Percentiles rank a stretch among this genome's conserved stretches.
phyloP scores from a whole-genome alignment of 257 asterid genomes.

The Knoxia roxburghii region DNA sequence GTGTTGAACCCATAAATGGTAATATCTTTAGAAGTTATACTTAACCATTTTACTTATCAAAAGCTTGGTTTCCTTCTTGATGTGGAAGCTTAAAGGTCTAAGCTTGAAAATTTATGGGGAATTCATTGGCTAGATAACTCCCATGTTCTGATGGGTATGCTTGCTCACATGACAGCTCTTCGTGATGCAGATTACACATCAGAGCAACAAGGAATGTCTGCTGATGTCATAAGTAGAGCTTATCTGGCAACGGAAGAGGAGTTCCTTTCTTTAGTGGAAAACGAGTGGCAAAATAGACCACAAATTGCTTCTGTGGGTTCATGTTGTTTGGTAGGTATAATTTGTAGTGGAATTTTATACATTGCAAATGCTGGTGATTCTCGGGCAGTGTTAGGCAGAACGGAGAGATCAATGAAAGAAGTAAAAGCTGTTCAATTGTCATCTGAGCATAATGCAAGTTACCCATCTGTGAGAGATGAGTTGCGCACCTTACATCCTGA shows the following conservation, averaged over 20 bases:
- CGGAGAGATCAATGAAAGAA: slow-evolving; percentile 59
- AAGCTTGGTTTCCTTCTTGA: not conserved
- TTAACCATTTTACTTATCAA: not conserved
- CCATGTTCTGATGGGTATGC: slow-evolving; percentile 22
- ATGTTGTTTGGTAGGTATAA: slow-evolving; percentile 50
- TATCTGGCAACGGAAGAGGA: slow-evolving; percentile 27
- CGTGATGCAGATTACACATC: slow-evolving; percentile 19
- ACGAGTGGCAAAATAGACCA: slow-evolving; percentile 21
- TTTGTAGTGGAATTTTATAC: slow-evolving; percentile 61
- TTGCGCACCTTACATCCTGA: slow-evolving; percentile 67
- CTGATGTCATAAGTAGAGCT: slow-evolving; percentile 24
- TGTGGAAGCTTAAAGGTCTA: not conserved
- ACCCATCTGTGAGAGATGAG: slow-evolving; percentile 71
- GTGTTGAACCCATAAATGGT: not conserved
- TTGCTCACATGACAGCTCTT: slow-evolving; percentile 33
- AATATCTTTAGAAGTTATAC: not conserved
- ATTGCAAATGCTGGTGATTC: slow-evolving; percentile 84
- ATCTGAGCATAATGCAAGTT: slow-evolving; percentile 70
- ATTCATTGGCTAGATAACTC: not conserved
- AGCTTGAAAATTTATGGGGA: too few species aligned
- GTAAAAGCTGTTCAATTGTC: slow-evolving; percentile 70
- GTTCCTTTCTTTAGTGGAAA: slow-evolving; percentile 22
- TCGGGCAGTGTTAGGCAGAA: slow-evolving; percentile 76
- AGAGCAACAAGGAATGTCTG: slow-evolving; percentile 24
- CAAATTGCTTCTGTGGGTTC: slow-evolving; percentile 32